Evolutionary conservation across 257 asterid genomes (phyloP), one percentile per base, ranked within the genome.

Genomic region (Linderniella brevidens): DNA sequence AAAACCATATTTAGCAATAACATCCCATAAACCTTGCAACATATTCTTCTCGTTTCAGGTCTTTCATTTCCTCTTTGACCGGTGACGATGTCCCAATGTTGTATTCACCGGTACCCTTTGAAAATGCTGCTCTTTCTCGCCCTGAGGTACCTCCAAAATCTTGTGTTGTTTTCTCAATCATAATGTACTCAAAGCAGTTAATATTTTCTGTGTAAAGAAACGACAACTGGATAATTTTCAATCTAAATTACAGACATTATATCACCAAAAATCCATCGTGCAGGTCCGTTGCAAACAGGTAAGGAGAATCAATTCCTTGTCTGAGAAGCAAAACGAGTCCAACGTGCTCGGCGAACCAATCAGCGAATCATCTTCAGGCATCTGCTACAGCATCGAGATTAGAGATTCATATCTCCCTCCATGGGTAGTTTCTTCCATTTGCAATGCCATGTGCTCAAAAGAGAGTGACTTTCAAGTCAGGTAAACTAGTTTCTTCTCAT

Each of bases 251-350:
- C 32, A 25, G 32, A 25, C 32, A 25, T 25, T 25, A 25, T 25
- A 25, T 25, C 32, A 25, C 32, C 32, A 25, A 25, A 25, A 6
- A 2, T 25, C 32, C 6, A 25, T 25, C 37, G 14, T 70, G 59
- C 92, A 90, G 98, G 77, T 81, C 51, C 74, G 67, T 66, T 84
- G 96, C 71, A 90, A 79, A 67, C 92, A 85, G 70, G 80, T 85
- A 58, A 77, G 85, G 66, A 75, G 70, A 66, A 72, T 67, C 37
- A 81, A 77, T 61, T 64, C 71, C 50, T 20, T 70, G 62, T 53
- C 66, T 55, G 61, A 68, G 35, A 72, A 66, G 64, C 56, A 37
- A 48, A 64, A 68, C 64, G 82, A 64, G 50, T 58, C 74, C 41
- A 57, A 25, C 51, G 48, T 54, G 53, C 58, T 50, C 51, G 58